Base-by-base conservation (phyloP, 805 yeast species). In the Metschnikowia borealis region DNA sequence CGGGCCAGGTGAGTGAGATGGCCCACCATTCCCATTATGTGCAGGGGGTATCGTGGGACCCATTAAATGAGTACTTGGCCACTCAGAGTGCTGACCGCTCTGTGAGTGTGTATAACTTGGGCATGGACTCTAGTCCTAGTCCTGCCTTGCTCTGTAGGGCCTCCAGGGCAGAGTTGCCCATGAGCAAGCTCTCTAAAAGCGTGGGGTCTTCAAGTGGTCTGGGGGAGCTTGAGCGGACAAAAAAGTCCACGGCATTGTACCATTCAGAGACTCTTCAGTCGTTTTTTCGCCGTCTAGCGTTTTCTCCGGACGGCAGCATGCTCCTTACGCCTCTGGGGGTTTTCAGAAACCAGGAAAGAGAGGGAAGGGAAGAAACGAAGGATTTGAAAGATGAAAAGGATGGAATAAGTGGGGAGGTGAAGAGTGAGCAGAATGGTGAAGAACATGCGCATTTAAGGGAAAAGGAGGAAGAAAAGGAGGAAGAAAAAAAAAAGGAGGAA, bases 31-130 rank as follows among this genome's bases (percentile, higher is more conserved):
- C 74, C 43, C 96, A 91, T 65, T 92, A 89, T 59, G 95, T 94
- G 2, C 99, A 94, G 67, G 99, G 99, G 2, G 92, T 94, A 5
- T 75, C 86, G 0, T 94, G 98, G 98, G 99, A 94, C 64, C 99
- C 99, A 6, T 63, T 73, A 48, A 83, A 85, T 54, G 81, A 85
- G 64, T 89, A 67, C 57, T 66, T 94, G 5, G 89, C 91, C 0
- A 86, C 96, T 6, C 97, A 91, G 65, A 83, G 94, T 23, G 95
- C 97, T 11, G 99, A 94, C 68, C 71, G 96, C 52, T 76, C 89
- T 2, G 84, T 92, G 11, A 83, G 82, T 55, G 71, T 94, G n/a
- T 52, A 50, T 31, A 31, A 47, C 29, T 34, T 52, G 34, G 38
- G 14, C 6, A 11, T 32, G 4, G 43, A n/a, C 32, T 14, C 31